phyloP scores from a whole-genome alignment of 805 yeast genomes.

The Candida cerambycidarum region DNA sequence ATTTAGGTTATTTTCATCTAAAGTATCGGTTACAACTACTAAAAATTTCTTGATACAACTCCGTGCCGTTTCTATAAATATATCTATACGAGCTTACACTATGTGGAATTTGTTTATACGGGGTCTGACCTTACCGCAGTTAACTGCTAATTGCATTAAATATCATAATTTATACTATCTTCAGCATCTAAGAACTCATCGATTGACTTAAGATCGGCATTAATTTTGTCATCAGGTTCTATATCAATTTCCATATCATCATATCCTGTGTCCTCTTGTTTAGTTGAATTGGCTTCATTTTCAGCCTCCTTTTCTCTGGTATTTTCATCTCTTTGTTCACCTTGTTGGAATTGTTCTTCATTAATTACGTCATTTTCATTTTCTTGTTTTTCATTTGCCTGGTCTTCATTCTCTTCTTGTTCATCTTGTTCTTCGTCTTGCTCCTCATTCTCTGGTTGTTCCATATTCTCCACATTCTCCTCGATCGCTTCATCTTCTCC shows the following conservation, averaged over 20 bases:
- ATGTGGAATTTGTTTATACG: too few relatives aligned
- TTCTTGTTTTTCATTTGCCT: slow-evolving; percentile 12
- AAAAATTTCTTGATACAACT: too few relatives aligned
- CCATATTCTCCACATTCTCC: slow-evolving; percentile 5
- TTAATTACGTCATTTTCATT: slow-evolving; percentile 11
- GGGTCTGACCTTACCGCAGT: too few relatives aligned
- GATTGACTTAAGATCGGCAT: slow-evolving; percentile 17
- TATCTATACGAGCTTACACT: not conserved
- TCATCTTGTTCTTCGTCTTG: slow-evolving; percentile 13
- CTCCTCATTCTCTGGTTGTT: slow-evolving; percentile 10
- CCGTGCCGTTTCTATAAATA: too few relatives aligned
- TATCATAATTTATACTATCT: slow-evolving; percentile 37
- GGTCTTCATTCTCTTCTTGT: slow-evolving; percentile 13
- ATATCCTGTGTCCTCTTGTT: not conserved
- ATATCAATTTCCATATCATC: slow-evolving; percentile 1
- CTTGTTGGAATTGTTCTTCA: not conserved
- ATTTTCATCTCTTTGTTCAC: slow-evolving; percentile 9
- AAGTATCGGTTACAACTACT: too few relatives aligned
- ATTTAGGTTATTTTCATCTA: too few relatives aligned
- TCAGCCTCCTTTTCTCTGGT: not conserved
- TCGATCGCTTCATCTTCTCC: slow-evolving; percentile 5
- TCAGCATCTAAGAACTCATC: slow-evolving; percentile 39
- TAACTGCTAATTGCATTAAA: not conserved
- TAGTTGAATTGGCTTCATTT: not conserved
- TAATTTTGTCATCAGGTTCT: not conserved